Percentiles rank a stretch among this genome's conserved stretches.
Conservation (phyloP, 331 rosid species). For the Prunus yedoensis region DNA sequence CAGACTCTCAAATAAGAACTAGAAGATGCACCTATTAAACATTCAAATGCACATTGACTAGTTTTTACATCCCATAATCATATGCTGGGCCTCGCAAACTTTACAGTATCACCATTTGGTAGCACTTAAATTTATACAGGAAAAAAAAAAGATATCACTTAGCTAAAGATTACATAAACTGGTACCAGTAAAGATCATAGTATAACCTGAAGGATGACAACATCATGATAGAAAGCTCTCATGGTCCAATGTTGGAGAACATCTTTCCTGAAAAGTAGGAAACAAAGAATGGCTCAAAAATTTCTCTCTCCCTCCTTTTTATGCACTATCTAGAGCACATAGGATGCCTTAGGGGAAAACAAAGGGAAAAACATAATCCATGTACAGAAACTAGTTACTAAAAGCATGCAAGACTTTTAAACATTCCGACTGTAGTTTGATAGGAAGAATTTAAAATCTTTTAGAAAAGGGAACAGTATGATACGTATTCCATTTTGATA, state of each 20-base stretch:
- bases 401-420: conserved; percentile 4
- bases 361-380: not conserved
- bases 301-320: not conserved
- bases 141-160: not conserved
- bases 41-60: not conserved
- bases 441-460: not conserved
- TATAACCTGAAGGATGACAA: conserved; percentile 77
- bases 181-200: conserved; percentile 17
- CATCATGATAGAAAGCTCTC: conserved; percentile 75
- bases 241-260: conserved; percentile 56
- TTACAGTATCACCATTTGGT: not conserved
- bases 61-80: not conserved
- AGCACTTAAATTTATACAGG: not conserved
- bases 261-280: conserved; percentile 72
- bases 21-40: not conserved
- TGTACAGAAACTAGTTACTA: conserved; percentile 1
- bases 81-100: not conserved
- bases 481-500: not conserved
- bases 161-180: not conserved
- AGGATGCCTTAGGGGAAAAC: not conserved
- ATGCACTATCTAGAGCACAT: conserved; percentile 14
- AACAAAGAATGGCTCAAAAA: conserved; percentile 12
- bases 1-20: not conserved
- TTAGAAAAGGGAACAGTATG: not conserved
- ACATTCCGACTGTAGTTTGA: not conserved